Conservation (phyloP, 148 eudicot species). For the Dysphania ambrosioides region DNA sequence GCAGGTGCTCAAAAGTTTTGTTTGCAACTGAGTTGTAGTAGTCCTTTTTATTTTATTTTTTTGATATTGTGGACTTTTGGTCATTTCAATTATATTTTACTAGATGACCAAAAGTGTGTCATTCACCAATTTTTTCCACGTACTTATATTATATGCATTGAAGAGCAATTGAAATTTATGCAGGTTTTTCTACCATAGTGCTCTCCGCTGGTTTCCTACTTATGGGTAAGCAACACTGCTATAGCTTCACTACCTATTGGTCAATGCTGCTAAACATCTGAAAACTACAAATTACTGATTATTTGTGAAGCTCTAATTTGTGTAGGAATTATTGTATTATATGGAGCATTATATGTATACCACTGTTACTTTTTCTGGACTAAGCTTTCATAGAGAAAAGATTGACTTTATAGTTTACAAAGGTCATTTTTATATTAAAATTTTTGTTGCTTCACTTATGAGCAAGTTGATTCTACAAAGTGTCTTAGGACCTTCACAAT, state of each 20-base stretch:
- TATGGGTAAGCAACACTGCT: conserved; percentile 57
- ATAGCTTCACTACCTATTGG: not conserved
- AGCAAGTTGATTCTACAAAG: not conserved
- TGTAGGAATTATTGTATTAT: not conserved
- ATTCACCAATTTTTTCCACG: too few relatives aligned
- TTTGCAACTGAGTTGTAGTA: not conserved
- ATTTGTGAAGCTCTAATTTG: not conserved
- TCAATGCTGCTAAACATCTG: not conserved
- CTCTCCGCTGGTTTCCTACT: conserved; percentile 87
- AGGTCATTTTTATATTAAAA: not conserved
- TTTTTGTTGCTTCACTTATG: not conserved
- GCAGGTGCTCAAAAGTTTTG: not conserved
- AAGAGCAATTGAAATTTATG: conserved; percentile 12
- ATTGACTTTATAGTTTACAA: not conserved
- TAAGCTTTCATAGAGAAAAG: not conserved
- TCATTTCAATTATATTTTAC: not conserved
- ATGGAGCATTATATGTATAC: not conserved
- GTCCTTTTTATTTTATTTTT: too few relatives aligned
- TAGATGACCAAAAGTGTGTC: conserved; percentile 28
- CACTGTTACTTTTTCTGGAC: not conserved
- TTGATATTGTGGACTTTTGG: not conserved
- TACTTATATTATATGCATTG: not conserved
- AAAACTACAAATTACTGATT: not conserved
- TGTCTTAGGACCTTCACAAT: not conserved
- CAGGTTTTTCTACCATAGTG: conserved; percentile 94